Percentiles rank a stretch among this genome's conserved stretches.
phyloP scores from a whole-genome alignment of 805 yeast genomes.

The Limtongozyma cylindracea region DNA sequence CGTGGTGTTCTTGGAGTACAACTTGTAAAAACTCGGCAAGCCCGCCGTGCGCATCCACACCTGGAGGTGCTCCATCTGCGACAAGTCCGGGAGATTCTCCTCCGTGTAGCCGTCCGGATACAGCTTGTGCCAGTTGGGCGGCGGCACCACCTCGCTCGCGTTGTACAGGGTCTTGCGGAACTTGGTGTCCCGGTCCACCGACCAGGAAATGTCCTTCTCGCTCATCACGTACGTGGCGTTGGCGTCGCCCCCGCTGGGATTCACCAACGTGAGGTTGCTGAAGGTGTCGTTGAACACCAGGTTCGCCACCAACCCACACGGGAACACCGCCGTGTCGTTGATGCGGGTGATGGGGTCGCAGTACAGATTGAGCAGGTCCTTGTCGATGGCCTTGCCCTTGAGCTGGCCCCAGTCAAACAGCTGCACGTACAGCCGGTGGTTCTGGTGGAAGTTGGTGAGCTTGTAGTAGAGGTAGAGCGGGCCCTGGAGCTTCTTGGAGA shows the following conservation, averaged over 20 bases:
- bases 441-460: constrained; percentile 78
- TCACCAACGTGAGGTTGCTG: constrained; percentile 20
- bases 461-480: constrained; percentile 65
- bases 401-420: constrained; percentile 65
- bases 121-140: constrained; percentile 66
- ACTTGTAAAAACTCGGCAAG: constrained; percentile 65
- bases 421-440: constrained; percentile 81
- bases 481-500: constrained; percentile 44
- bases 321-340: constrained; percentile 31
- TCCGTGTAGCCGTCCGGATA: constrained; percentile 82
- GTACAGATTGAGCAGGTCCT: constrained; percentile 16
- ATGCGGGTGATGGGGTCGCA: constrained; percentile 15
- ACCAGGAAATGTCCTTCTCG: constrained; percentile 60
- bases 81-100: constrained; percentile 51
- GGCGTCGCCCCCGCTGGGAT: constrained; percentile 13
- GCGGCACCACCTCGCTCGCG: constrained; percentile 60
- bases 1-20: constrained; percentile 50
- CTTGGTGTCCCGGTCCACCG: constrained; percentile 36
- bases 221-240: constrained; percentile 19
- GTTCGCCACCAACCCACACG: constrained; percentile 91
- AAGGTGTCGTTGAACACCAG: constrained; percentile 81
- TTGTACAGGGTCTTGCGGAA: constrained; percentile 52
- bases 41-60: constrained; percentile 99
- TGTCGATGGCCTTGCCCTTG: constrained; percentile 43
- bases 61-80: constrained; percentile 63